phyloP scores from a whole-genome alignment of 805 yeast genomes.

The Wickerhamiella vanderwaltii region DNA sequence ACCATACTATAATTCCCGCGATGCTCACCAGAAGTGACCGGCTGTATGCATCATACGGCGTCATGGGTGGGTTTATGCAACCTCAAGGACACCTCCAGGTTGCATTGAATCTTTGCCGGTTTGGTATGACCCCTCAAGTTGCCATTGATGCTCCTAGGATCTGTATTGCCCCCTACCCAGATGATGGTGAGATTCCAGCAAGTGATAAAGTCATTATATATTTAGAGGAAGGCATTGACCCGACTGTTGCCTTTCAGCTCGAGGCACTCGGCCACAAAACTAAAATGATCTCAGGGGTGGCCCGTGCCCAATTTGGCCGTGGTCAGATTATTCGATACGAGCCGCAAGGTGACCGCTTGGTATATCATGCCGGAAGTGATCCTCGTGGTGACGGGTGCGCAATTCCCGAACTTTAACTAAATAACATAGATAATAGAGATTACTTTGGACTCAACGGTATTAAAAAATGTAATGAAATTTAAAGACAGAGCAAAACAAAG shows the following conservation, averaged over 20 bases:
- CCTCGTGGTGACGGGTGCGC: slow-evolving; percentile 81
- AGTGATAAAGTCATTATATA: slow-evolving; percentile 47
- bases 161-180: slow-evolving; percentile 45
- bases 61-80: slow-evolving; percentile 81
- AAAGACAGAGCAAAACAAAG: no score
- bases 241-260: slow-evolving; percentile 36
- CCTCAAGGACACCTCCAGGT: slow-evolving; percentile 80
- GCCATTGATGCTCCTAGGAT: slow-evolving; percentile 67
- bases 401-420: slow-evolving; percentile 34
- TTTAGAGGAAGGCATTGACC: slow-evolving; percentile 52
- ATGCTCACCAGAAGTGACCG: slow-evolving; percentile 48
- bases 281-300: slow-evolving; percentile 32
- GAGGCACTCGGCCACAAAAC: slow-evolving; percentile 47
- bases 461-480: no score
- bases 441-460: no score
- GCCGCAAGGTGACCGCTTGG: slow-evolving; percentile 30
- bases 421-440: no score
- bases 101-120: slow-evolving; percentile 49
- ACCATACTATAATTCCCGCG: slow-evolving; percentile 77
- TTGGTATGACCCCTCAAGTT: slow-evolving; percentile 57
- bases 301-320: slow-evolving; percentile 39
- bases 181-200: slow-evolving; percentile 54
- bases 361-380: slow-evolving; percentile 64
- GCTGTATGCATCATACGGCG: slow-evolving; percentile 62
- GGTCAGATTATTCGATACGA: slow-evolving; percentile 55